phyloP scores from a whole-genome alignment of 1,139 yeast species.

The Meyerozyma elateridarum region DNA sequence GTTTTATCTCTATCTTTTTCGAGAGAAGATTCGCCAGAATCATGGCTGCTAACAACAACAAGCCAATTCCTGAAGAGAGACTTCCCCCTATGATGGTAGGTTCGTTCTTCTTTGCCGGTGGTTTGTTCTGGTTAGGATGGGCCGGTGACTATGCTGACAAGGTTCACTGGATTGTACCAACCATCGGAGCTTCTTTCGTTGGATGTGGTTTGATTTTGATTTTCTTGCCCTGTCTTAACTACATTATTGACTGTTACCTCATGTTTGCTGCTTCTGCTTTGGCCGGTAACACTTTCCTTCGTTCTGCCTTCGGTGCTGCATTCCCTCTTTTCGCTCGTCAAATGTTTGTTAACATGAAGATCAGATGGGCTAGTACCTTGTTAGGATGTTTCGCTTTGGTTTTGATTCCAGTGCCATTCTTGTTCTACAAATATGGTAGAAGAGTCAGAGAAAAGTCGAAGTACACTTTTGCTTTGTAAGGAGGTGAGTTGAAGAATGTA shows the following conservation, averaged over 20 bases:
- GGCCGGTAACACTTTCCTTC: constrained; percentile 78
- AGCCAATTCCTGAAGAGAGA: constrained; percentile 75
- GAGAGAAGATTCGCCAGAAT: constrained; percentile 26
- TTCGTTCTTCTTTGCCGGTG: constrained; percentile 64
- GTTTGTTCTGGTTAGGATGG: constrained; percentile 85
- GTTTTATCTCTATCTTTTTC: constrained; percentile 28
- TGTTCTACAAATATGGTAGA: constrained; percentile 65
- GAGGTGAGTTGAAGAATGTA: no score
- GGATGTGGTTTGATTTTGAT: constrained; percentile 75
- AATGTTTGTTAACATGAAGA: constrained; percentile 72
- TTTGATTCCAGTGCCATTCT: constrained; percentile 70
- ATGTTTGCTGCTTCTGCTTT: constrained; percentile 84
- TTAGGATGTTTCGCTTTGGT: constrained; percentile 63
- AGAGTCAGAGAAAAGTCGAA: constrained; percentile 57
- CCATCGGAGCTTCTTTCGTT: constrained; percentile 63
- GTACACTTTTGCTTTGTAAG: constrained; percentile 16
- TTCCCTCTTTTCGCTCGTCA: constrained; percentile 48
- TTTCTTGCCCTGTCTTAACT: constrained; percentile 73
- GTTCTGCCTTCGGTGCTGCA: constrained; percentile 55
- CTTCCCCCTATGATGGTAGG: constrained; percentile 72
- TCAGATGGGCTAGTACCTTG: constrained; percentile 79
- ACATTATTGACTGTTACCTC: constrained; percentile 75
- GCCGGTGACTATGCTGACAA: constrained; percentile 64
- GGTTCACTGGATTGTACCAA: constrained; percentile 85
- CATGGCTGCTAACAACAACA: constrained; percentile 46